phyloP scores from a whole-genome alignment of 208 protist genomes.

The Histomonas meleagridis region DNA sequence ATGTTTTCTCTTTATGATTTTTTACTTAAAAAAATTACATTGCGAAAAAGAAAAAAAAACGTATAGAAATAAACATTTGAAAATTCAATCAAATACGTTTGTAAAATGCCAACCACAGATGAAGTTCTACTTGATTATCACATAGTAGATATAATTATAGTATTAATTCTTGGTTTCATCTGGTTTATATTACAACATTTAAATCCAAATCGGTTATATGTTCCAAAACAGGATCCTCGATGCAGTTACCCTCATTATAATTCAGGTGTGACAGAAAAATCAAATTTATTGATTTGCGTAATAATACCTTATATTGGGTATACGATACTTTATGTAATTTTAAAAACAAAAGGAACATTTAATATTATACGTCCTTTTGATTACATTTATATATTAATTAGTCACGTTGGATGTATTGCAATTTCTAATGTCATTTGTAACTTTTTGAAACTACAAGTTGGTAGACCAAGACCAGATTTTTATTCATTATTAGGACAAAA shows the following conservation, averaged over 20 bases:
- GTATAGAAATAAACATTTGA: too few relatives aligned
- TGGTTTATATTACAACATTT: background rate
- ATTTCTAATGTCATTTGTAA: background rate
- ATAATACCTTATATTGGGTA: background rate
- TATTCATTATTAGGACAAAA: background rate
- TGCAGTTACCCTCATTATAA: conserved; percentile 9
- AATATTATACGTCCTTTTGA: background rate
- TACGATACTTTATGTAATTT: background rate
- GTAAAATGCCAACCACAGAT: background rate
- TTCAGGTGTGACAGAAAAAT: background rate
- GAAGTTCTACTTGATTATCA: conserved; percentile 26
- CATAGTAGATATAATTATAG: background rate
- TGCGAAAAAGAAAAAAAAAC: too few relatives aligned
- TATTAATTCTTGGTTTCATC: background rate
- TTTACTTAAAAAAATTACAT: too few relatives aligned
- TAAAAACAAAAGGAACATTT: background rate
- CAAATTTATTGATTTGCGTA: background rate
- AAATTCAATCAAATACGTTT: too few relatives aligned
- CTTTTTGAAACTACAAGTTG: conserved; percentile 24
- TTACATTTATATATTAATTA: background rate
- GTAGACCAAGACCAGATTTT: conserved; percentile 33
- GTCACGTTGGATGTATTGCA: background rate
- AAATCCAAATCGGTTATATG: conserved; percentile 19
- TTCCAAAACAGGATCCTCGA: conserved; percentile 15
- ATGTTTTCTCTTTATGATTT: too few relatives aligned